Percentiles rank a stretch among this genome's conserved stretches.
phyloP scores from a whole-genome alignment of 495 filamentous ascomycete genomes.

The Xylaria bambusicola region DNA sequence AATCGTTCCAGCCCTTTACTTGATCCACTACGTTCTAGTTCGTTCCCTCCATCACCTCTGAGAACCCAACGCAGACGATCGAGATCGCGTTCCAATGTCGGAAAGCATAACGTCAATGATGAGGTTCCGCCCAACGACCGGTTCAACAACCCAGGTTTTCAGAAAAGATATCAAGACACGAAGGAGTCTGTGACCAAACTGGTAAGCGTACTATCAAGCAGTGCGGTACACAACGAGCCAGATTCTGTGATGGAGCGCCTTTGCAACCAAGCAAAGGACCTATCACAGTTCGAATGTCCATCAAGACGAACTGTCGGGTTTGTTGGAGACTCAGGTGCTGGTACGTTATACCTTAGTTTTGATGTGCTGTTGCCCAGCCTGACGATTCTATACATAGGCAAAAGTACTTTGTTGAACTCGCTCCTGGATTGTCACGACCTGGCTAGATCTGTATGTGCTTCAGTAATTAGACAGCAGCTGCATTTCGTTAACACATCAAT shows the following conservation, averaged over 20 bases:
- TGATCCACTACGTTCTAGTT: background rate
- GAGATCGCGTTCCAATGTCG: background rate
- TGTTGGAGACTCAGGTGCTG: constrained; percentile 44
- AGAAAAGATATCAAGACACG: constrained; percentile 33
- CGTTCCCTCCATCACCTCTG: background rate
- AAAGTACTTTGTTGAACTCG: constrained; percentile 46
- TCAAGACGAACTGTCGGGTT: constrained; percentile 41
- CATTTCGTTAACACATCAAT: background rate
- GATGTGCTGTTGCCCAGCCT: background rate
- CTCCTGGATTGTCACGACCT: constrained; percentile 35
- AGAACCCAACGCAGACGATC: background rate
- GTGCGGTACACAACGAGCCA: constrained; percentile 31
- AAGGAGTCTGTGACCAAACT: constrained; percentile 30
- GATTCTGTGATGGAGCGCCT: constrained; percentile 39
- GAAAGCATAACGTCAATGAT: constrained; percentile 31
- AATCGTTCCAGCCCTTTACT: background rate
- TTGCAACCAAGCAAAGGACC: constrained; percentile 24
- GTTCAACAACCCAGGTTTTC: constrained; percentile 36
- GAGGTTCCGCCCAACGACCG: constrained; percentile 38
- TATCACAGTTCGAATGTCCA: constrained; percentile 37
- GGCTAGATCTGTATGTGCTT: constrained; percentile 35
- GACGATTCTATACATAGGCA: constrained; percentile 22
- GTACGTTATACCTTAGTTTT: constrained; percentile 16
- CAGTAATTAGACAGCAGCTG: background rate
- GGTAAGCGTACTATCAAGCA: constrained; percentile 32